These are phyloP conservation scores for Blastobotrys niveus DNA, from an alignment of 1,139 yeast genomes.

Conservation along the genomic window DNA sequence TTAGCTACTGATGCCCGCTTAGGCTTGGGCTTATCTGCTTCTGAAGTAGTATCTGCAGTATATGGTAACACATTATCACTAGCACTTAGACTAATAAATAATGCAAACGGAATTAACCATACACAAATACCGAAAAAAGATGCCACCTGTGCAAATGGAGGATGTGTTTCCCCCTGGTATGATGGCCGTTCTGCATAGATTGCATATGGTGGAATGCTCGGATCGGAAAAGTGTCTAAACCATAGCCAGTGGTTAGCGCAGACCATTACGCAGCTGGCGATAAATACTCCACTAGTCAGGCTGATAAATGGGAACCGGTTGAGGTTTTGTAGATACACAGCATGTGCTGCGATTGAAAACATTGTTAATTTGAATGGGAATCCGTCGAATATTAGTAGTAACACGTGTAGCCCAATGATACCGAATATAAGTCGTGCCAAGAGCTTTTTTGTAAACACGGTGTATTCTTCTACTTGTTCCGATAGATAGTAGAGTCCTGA, in stretches of 20 bases:
- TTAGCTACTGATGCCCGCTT: slow-evolving; percentile 54
- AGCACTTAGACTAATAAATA: slow-evolving; percentile 88
- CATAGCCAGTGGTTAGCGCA: slow-evolving; percentile 79
- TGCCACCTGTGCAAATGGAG: slow-evolving; percentile 81
- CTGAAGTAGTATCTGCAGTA: slow-evolving; percentile 16
- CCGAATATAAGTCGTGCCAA: slow-evolving; percentile 56
- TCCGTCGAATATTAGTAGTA: slow-evolving; percentile 64
- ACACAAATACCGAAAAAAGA: slow-evolving; percentile 90
- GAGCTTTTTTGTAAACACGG: slow-evolving; percentile 73
- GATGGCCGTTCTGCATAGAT: slow-evolving; percentile 30
- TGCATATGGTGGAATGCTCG: slow-evolving; percentile 45
- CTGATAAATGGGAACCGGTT: slow-evolving; percentile 78
- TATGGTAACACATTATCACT: slow-evolving; percentile 81
- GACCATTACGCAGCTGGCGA: slow-evolving; percentile 67
- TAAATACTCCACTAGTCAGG: slow-evolving; percentile 60
- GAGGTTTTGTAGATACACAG: slow-evolving; percentile 69
- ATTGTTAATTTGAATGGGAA: slow-evolving; percentile 65
- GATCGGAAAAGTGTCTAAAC: slow-evolving; percentile 80
- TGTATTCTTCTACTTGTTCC: slow-evolving; percentile 89
- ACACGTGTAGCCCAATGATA: slow-evolving; percentile 48
- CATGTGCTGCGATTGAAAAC: slow-evolving; percentile 65
- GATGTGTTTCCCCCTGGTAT: slow-evolving; percentile 52
- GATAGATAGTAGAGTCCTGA: slow-evolving; percentile 88
- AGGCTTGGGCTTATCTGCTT: slow-evolving; percentile 28
- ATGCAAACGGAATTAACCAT: slow-evolving; percentile 91